phyloP scores from a whole-genome alignment of 148 eudicot species.

The Polygonum aviculare region DNA sequence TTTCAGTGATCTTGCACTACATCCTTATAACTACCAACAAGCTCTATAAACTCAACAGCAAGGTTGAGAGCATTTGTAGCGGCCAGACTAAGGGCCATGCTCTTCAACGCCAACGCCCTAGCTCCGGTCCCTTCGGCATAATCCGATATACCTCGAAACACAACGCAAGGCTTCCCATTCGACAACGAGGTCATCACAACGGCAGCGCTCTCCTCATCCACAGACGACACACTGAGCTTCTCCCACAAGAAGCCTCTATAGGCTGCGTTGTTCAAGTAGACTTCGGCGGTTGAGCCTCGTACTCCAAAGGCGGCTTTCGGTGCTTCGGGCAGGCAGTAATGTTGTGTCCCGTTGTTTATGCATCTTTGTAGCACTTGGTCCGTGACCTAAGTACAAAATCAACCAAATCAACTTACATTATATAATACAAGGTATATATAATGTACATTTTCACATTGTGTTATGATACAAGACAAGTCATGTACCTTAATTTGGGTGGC shows the following conservation, averaged over 20 bases:
- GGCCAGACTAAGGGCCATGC: constrained; percentile 26
- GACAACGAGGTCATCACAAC: constrained; percentile 37
- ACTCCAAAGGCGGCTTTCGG: constrained; percentile 40
- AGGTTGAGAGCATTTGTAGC: constrained; percentile 42
- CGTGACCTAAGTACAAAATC: background rate
- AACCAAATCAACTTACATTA: background rate
- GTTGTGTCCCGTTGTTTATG: background rate
- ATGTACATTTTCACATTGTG: background rate
- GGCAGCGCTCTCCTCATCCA: constrained; percentile 61
- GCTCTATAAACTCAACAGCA: constrained; percentile 37
- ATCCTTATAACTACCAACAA: constrained; percentile 2
- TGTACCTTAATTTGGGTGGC: constrained; percentile 38
- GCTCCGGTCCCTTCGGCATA: constrained; percentile 30
- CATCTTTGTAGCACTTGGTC: background rate
- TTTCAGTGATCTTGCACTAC: background rate
- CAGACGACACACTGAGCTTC: constrained; percentile 39
- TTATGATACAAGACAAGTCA: too few species aligned
- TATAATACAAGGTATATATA: background rate
- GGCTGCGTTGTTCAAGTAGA: constrained; percentile 40
- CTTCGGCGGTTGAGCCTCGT: constrained; percentile 41
- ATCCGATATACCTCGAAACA: constrained; percentile 53
- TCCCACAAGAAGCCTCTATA: constrained; percentile 34
- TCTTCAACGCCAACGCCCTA: background rate
- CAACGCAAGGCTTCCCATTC: constrained; percentile 43
- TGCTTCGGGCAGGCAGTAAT: constrained; percentile 22